Evolutionary conservation across 2,329 filamentous ascomycete species (phyloP), one percentile per base, ranked within the genome.

Genomic region (Diplodia scrobiculata): DNA sequence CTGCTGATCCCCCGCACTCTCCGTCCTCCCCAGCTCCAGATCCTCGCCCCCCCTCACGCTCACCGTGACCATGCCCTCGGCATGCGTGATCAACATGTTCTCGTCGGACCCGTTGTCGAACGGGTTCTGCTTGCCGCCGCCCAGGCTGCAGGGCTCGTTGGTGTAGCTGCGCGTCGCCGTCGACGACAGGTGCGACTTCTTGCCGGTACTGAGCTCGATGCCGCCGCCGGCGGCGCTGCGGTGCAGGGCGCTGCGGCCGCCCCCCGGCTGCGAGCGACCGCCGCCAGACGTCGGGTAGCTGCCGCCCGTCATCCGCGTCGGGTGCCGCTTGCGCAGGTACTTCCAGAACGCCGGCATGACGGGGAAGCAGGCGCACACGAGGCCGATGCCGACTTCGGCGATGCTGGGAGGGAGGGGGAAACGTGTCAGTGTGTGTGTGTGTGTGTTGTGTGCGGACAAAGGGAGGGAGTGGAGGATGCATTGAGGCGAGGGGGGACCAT

Each of bases 291-390:
- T 36, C 3, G 25, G 21, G 25, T 65, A 48, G 63, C 60, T 53
- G 48, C 11, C 14, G 45, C 21, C 17, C 17, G 13, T 25, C n/a
- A 45, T 45, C n/a, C 47, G 48, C 2, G 34, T 25, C 9, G 63
- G 50, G 51, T 53, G 63, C 3, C 38, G 32, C 9, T 53, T 52
- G 60, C 27, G 63, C 9, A 65, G 25, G 63, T 65, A 53, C n/a
- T 65, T 65, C 63, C 63, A 65, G 50, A 55, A 54, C 1, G 50
- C 38, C 3, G 63, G 53, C 11, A 66, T 29, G 36, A 62, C 54
- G 21, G 68, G 68, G 59, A 70, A 67, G 55, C 68, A 68, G 25
- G 67, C 63, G 32, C 66, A 66, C 19, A 69, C 65, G 60, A 70
- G 59, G 25, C 68, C 68, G 32, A 69, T 68, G 53, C 65, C 67